Evolutionary conservation across 768 basidiomycete species (phyloP), one percentile per base, ranked within the genome.

Genomic region (Neoboletus subvelutipes): DNA sequence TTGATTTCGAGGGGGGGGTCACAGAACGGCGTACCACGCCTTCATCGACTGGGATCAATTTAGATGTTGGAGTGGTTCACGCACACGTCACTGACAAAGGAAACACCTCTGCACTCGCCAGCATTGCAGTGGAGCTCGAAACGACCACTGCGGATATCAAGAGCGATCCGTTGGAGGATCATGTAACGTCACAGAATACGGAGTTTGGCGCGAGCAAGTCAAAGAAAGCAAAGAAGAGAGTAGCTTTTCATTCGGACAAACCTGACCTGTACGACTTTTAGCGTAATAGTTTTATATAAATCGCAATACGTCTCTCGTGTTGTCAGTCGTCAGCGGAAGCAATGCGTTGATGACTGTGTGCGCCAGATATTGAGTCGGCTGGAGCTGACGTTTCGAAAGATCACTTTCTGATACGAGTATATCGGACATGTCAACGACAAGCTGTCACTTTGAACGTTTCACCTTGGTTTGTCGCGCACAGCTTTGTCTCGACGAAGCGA

Each of bases 1-100:
- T 96, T 26, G 87, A 90, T 68, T 76, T 91, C 37, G 90, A 94
- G 70, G 88, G 93, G n/a, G 90, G 93, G 17, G 83, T 92, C 28
- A 78, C 82, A 13, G 90, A 90, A 69, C 78, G 91, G 48, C 81
- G 87, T 59, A 92, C 88, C 11, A 83, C 75, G 6, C 79, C 85
- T 11, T 71, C 76, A 22, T 59, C 73, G 17, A 71, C 63, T 28
- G 61, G 59, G 17, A 60, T 62, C 5, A 55, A 60, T 24, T 29
- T 55, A 15, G 68, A 67, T 52, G 67, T 55, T 18, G 52, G 53
- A 52, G 45, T 34, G 10, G 51, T 58, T 56, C 66, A 63, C 64
- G 71, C 55, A 50, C 50, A 60, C 13, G 61, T 54, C 24, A 52
- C 58, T 13, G 51, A 60, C 43, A 45, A 51, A 20, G 45, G 50